Evolutionary conservation across 176 grass and related monocot genomes (phyloP), one percentile per base, ranked within the genome.

Genomic region (Oryza longistaminata): DNA sequence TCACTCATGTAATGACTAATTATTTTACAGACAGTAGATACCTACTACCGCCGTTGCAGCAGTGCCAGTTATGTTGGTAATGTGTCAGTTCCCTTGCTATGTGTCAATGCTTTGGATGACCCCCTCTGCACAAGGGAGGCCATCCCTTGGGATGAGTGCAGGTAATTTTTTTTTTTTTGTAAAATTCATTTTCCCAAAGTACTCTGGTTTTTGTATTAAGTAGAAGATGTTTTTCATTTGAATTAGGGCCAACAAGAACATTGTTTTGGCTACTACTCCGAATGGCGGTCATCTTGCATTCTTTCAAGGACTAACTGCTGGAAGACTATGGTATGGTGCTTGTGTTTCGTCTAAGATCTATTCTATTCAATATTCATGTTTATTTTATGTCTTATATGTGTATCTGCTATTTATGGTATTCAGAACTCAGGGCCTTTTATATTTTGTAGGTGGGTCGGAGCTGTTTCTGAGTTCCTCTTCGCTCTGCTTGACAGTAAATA

Each of bases 141-240:
- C 35, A 99, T 99, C 91, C 96, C 96, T 71, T 99, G 90, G 91
- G 96, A 99, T 70, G 93, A 99, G 70, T 99, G 96, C 93, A 96
- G 93, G 96, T 99, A 78, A 29, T n/a, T 70, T 58, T 13, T 33
- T 78, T 85, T 40, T 43, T 7, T 50, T 77, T 80, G 25, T 86
- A 66, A 31, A 70, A 70, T 8, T 12, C 68, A 62, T 83, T 40
- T 64, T 71, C 49, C 29, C 79, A 9, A 74, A 53, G 58, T 39
- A 7, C 80, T 65, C 19, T 81, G 7, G 40, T 71, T 22, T 79
- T 64, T 52, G 33, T 76, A 70, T 67, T 77, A 39, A 84, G 35
- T 50, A 77, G 12, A 78, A 81, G 29, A 25, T 83, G 13, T 82
- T 76, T 19, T 82, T 91, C 15, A 22, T 40, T 88, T 97, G 25